Conservation (phyloP, 345 rosid species). For the Rhodamnia rubescens region DNA sequence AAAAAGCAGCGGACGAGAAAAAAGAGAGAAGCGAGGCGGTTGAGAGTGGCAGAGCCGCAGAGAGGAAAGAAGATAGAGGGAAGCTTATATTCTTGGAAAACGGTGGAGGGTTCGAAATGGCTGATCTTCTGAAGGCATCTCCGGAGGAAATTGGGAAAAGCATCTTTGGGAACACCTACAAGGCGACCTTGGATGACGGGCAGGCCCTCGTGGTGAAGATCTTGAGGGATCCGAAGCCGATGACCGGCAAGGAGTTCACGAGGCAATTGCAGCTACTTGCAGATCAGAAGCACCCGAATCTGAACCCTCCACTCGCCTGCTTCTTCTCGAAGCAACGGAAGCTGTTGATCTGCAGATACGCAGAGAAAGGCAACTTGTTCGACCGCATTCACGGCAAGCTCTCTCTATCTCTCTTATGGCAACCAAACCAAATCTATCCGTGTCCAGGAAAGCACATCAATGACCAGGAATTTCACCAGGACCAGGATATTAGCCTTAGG, state of each 20-base stretch:
- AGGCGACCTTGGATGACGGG: conserved; percentile 20
- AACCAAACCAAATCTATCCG: not conserved
- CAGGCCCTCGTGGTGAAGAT: conserved; percentile 26
- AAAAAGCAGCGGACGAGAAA: not conserved
- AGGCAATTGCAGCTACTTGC: conserved; percentile 16
- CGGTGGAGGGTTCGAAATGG: conserved; percentile 11
- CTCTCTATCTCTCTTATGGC: not conserved
- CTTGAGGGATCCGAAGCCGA: conserved; percentile 31
- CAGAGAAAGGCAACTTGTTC: conserved; percentile 35
- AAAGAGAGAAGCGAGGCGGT: not conserved
- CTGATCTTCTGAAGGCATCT: conserved; percentile 35
- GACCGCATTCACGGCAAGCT: conserved; percentile 36
- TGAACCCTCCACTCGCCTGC: conserved; percentile 53
- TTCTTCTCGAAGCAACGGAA: conserved; percentile 58
- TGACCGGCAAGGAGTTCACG: conserved; percentile 25
- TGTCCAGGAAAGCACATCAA: not conserved
- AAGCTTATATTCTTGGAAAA: conserved; percentile 20
- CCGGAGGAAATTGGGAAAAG: conserved; percentile 41
- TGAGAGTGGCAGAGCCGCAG: not conserved
- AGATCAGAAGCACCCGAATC: conserved; percentile 30
- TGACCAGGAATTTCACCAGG: not conserved
- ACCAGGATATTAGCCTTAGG: fast-evolving
- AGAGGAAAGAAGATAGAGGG: conserved; percentile 1
- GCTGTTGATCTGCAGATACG: conserved; percentile 23
- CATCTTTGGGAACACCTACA: conserved; percentile 32